Evolutionary conservation across 352 stramenopile genomes (phyloP).

Genomic region (Phytophthora lateralis): DNA sequence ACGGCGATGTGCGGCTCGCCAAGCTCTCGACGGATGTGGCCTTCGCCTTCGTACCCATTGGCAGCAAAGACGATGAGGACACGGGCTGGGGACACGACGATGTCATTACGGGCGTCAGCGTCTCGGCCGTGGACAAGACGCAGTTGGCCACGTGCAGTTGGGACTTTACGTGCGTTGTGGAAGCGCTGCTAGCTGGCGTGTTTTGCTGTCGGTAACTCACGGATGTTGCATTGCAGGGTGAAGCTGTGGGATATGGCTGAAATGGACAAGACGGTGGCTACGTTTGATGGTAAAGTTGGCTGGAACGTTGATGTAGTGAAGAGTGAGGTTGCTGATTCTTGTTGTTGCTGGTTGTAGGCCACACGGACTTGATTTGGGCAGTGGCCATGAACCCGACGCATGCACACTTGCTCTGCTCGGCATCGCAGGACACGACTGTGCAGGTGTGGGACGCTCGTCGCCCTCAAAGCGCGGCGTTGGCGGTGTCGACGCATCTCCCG

Average conservation of each 20-base stretch:
- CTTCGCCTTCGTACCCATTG: slow-evolving; percentile 47
- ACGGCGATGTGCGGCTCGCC: slow-evolving; percentile 68
- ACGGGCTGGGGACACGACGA: slow-evolving; percentile 65
- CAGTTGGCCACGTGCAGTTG: slow-evolving; percentile 64
- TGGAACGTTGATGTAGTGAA: background rate
- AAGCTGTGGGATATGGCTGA: slow-evolving; percentile 76
- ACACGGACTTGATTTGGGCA: slow-evolving; percentile 78
- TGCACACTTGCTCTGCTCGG: slow-evolving; percentile 55
- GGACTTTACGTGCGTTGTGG: slow-evolving; percentile 63
- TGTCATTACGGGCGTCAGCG: slow-evolving; percentile 60
- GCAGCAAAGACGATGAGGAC: slow-evolving; percentile 10
- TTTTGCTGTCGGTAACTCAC: background rate
- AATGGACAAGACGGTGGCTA: slow-evolving; percentile 54
- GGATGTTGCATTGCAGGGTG: slow-evolving; percentile 37
- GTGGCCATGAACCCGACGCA: slow-evolving; percentile 56
- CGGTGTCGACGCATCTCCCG: slow-evolving; percentile 43
- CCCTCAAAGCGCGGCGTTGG: slow-evolving; percentile 41
- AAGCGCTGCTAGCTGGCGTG: background rate
- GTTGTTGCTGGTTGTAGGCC: slow-evolving; percentile 36
- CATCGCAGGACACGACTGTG: slow-evolving; percentile 71
- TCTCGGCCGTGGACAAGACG: slow-evolving; percentile 48
- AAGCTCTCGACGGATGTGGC: slow-evolving; percentile 44
- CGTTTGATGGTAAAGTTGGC: slow-evolving; percentile 48
- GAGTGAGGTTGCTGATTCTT: background rate
- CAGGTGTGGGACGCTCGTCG: slow-evolving; percentile 79